phyloP scores from a whole-genome alignment of 164 flowering plant species.

The Chimonanthus salicifolius region DNA sequence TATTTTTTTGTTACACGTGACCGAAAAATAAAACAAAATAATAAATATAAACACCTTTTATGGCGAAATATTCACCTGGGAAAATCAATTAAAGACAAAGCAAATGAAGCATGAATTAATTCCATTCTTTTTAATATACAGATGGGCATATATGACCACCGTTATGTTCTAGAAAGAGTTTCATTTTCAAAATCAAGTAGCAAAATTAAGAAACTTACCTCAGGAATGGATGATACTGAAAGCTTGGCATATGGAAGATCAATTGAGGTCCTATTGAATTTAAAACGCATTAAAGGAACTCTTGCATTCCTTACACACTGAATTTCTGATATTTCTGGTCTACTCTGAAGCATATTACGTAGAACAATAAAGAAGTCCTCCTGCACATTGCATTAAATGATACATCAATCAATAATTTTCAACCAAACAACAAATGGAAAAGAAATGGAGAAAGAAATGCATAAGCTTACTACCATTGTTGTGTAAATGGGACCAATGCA shows the following conservation, averaged over 20 bases:
- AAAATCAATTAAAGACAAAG: too few relatives aligned
- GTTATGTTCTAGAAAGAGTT: too few relatives aligned
- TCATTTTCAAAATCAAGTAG: too few relatives aligned
- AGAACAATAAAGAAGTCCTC: conserved; percentile 59
- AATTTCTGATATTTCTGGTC: conserved; percentile 41
- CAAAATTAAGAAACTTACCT: conserved; percentile 23
- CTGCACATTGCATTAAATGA: conserved; percentile 20
- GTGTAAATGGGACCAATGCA: conserved; percentile 59
- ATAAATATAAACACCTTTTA: too few relatives aligned
- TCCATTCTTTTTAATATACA: not conserved
- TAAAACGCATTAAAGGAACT: conserved; percentile 58
- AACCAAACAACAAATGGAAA: not conserved
- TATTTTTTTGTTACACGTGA: not conserved
- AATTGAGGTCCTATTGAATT: conserved; percentile 47
- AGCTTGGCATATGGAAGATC: conserved; percentile 57
- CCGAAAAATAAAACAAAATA: not conserved
- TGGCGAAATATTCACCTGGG: too few relatives aligned
- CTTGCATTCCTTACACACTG: conserved; percentile 55
- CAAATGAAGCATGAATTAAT: not conserved
- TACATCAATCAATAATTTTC: not conserved
- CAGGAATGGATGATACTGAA: conserved; percentile 35
- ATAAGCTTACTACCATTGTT: conserved; percentile 36
- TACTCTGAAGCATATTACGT: conserved; percentile 43
- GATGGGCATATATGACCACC: too few relatives aligned
- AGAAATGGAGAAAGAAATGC: not conserved